Evolutionary conservation across 225 moss, liverwort and hornwort genomes (phyloP).

Genomic region (Pseudoscleropodium purum): DNA sequence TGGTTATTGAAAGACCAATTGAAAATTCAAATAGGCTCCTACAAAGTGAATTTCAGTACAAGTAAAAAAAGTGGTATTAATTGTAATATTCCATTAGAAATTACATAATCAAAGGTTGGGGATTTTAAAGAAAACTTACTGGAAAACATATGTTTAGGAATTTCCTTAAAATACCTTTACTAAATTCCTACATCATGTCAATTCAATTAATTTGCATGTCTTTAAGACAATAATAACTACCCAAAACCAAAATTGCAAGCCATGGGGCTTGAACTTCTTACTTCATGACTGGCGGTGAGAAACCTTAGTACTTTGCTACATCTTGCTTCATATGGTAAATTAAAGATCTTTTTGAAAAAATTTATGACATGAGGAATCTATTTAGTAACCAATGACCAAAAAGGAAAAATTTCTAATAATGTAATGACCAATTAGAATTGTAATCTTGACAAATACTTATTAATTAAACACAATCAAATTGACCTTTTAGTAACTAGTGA

Average conservation of each 20-base stretch:
- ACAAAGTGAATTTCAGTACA: background rate
- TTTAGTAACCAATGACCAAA: background rate
- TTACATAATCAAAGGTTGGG: background rate
- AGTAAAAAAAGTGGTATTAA: too few species aligned
- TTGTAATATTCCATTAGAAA: background rate
- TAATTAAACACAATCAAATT: too few species aligned
- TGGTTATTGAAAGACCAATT: background rate
- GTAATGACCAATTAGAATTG: background rate
- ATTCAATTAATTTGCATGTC: background rate
- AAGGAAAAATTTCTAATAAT: background rate
- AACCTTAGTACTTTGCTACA: background rate
- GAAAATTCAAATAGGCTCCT: background rate
- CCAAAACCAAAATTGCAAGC: background rate
- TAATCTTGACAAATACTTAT: too few species aligned
- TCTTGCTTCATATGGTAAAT: background rate
- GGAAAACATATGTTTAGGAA: background rate
- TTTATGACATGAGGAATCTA: background rate
- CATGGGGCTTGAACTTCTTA: background rate
- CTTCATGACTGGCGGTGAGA: background rate
- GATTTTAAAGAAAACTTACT: background rate
- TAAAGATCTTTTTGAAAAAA: background rate
- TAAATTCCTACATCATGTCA: background rate
- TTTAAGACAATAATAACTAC: background rate
- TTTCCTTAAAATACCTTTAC: background rate
- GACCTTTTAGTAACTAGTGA: too few species aligned